Evolutionary conservation across 2,329 filamentous ascomycete genomes (phyloP), one percentile per base, ranked within the genome.

Genomic region (Cordyceps farinosa): DNA sequence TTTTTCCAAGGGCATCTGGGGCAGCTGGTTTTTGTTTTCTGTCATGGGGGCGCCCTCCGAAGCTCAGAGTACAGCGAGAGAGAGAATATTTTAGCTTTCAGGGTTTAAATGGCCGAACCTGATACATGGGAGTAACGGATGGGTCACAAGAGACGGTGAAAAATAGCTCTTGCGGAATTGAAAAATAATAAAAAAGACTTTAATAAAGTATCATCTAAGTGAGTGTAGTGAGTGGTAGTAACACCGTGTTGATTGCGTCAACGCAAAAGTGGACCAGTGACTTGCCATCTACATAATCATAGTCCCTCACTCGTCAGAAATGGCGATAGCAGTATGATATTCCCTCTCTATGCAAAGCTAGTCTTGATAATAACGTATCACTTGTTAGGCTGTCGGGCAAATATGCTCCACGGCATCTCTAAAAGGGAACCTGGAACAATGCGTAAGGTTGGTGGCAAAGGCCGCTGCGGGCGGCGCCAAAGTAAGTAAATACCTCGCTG

Each of bases 361-460:
- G 40, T 7, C 5, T 13, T 45, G 6, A 5, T 22, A 22, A n/a
- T 65, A 38, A 65, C 29, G 6, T 38, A 22, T 34, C 3, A n/a
- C 29, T 27, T 15, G n/a, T 3, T 44, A 96, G 92, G 92, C 92
- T 67, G 82, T 97, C 52, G 93, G 92, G 40, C 94, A 97, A 77
- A 86, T 97, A 76, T 93, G 92, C 78, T 93, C 92, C 44, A 96
- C 91, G 64, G 83, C 87, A 65, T 90, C 85, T 67, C 87, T 95
- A 80, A 77, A 84, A 67, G 84, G 90, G 70, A 98, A 97, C 74
- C 85, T 97, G 51, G 80, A 84, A 56, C 90, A 94, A 75, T 96
- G 92, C 75, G 85, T 87, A 65, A 80, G 76, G 47, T 81, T 97
- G 52, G 82, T 95, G 62, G 81, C 81, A 64, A 90, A 89, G 73